phyloP scores from a whole-genome alignment of 2,329 filamentous ascomycete species.

The Fusarium verrucosum region DNA sequence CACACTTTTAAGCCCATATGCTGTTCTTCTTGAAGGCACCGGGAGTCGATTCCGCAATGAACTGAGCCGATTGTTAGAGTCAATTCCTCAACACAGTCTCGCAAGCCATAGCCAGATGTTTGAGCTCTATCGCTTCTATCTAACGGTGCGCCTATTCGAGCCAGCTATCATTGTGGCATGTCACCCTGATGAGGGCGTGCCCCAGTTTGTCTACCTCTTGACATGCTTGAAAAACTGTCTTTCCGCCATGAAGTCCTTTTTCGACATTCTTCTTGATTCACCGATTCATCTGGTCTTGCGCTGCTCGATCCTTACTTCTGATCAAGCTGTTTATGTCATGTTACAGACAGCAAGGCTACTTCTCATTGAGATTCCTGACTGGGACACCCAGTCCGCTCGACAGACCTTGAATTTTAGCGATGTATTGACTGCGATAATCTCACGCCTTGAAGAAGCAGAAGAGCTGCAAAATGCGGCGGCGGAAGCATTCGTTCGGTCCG shows the following conservation, averaged over 20 bases:
- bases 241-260: slow-evolving; percentile 48
- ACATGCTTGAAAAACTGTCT: slow-evolving; percentile 51
- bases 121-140: slow-evolving; percentile 48
- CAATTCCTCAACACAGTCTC: slow-evolving; percentile 31
- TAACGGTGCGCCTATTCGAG: slow-evolving; percentile 52
- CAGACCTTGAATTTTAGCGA: slow-evolving; percentile 26
- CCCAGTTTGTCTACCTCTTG: slow-evolving; percentile 42
- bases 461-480: background rate
- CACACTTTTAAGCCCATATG: slow-evolving; percentile 44
- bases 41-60: slow-evolving; percentile 47
- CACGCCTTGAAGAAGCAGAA: slow-evolving; percentile 20
- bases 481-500: slow-evolving; percentile 15
- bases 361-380: slow-evolving; percentile 39
- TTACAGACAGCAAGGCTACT: slow-evolving; percentile 38
- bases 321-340: slow-evolving; percentile 37
- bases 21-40: slow-evolving; percentile 47
- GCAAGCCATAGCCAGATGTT: slow-evolving; percentile 27
- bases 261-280: slow-evolving; percentile 45
- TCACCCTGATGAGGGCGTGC: slow-evolving; percentile 40
- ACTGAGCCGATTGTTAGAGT: slow-evolving; percentile 48
- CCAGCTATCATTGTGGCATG: slow-evolving; percentile 50
- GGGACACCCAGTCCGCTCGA: slow-evolving; percentile 36
- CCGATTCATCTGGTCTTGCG: slow-evolving; percentile 37
- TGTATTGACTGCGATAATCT: slow-evolving; percentile 25
- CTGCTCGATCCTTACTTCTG: slow-evolving; percentile 35